Conservation (phyloP, 2,329 filamentous ascomycete genomes). For the Aspergillus aculeatinus region DNA sequence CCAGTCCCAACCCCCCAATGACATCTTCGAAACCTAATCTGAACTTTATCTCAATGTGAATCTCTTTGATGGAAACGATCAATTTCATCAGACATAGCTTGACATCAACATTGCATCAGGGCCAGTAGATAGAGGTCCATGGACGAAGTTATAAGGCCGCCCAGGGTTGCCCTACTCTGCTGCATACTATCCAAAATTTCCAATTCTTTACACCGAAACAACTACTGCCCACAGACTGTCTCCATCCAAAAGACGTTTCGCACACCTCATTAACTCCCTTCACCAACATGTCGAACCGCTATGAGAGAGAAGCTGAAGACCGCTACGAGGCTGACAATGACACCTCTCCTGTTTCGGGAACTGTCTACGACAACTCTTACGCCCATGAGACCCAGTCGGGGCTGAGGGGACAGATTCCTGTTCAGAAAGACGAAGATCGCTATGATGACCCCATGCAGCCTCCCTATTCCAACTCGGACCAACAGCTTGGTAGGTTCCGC, state of each 20-base stretch:
- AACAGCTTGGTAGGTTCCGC: constrained; percentile 30
- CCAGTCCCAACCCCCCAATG: neutral
- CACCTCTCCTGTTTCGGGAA: constrained; percentile 23
- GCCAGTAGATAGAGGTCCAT: neutral
- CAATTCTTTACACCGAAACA: too few species aligned
- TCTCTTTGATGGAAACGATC: neutral
- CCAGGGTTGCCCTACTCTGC: neutral
- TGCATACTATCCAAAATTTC: neutral
- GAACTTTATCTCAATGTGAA: neutral
- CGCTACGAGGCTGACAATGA: constrained; percentile 31
- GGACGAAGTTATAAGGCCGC: neutral
- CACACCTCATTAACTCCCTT: neutral
- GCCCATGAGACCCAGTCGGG: constrained; percentile 19
- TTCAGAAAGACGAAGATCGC: constrained; percentile 24
- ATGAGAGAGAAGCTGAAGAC: constrained; percentile 30
- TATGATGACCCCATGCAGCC: constrained; percentile 32
- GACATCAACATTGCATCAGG: constrained; percentile 5
- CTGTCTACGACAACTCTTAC: constrained; percentile 25
- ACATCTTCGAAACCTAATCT: constrained; percentile 3
- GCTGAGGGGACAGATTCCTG: constrained; percentile 20
- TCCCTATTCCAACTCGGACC: constrained; percentile 27
- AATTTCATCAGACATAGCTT: neutral
- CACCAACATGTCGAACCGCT: constrained; percentile 23
- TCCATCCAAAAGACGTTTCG: too few species aligned
- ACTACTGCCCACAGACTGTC: too few species aligned